Conservation (phyloP, 352 stramenopile species). For the Sclerospora graminicola region DNA sequence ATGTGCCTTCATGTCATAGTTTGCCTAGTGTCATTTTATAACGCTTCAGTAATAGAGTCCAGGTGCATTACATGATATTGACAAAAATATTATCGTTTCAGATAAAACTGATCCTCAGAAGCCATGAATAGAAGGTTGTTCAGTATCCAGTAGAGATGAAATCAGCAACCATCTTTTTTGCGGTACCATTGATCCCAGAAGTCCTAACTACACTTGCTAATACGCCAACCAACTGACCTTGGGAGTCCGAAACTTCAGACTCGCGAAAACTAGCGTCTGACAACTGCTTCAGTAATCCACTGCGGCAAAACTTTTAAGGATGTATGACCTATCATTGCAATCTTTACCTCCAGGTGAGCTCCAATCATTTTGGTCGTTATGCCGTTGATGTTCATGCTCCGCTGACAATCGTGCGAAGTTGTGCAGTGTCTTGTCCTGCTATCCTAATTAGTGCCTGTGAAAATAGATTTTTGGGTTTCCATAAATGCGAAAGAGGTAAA, state of each 20-base stretch:
- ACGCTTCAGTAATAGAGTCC: too few species aligned
- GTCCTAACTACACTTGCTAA: constrained; percentile 54
- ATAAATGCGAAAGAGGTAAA: too few species aligned
- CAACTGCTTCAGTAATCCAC: constrained; percentile 58
- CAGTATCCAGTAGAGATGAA: constrained; percentile 76
- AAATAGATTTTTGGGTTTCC: too few species aligned
- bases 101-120: constrained; percentile 34
- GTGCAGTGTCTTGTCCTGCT: constrained; percentile 62
- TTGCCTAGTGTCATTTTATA: constrained; percentile 25
- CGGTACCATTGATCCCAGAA: constrained; percentile 25
- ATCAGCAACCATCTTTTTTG: constrained; percentile 37
- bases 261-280: constrained; percentile 57
- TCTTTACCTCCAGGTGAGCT: constrained; percentile 41
- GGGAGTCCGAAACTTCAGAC: constrained; percentile 57
- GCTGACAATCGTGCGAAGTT: constrained; percentile 64
- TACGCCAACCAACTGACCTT: constrained; percentile 55
- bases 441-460: too few species aligned
- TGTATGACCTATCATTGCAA: background rate
- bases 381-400: constrained; percentile 73
- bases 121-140: constrained; percentile 58
- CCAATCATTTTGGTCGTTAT: constrained; percentile 55
- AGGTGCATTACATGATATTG: background rate
- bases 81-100: constrained; percentile 32
- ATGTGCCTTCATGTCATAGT: constrained; percentile 19
- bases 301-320: constrained; percentile 13